Base-by-base conservation (phyloP, 768 basidiomycete genomes). In the Rhodotorula babjevae region DNA sequence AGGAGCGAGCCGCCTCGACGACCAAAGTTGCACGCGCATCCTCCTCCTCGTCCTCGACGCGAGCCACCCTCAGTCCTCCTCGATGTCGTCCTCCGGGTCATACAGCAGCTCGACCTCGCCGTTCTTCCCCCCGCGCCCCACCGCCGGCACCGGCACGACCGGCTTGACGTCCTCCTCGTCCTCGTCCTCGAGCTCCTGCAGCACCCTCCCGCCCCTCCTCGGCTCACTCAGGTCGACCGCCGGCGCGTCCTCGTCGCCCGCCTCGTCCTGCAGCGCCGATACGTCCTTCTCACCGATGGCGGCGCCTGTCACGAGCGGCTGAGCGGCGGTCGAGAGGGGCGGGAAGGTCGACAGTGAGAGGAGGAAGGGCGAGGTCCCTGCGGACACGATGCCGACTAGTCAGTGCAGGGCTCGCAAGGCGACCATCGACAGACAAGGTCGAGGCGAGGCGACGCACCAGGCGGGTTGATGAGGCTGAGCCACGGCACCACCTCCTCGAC, bases 291-390 rank as follows among this genome's bases (percentile, higher is more conserved):
- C 74, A 7, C 71, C 71, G n/a, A 72, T 36, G 3, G 68, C 47
- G 25, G n/a, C 65, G 16, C 74, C 71, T 8, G 62, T 50, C 46
- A 69, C 40, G 50, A 49, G 2, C 4, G 31, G 25, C 19, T 65
- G 46, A 14, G 36, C 33, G 10, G 58, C 29, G 18, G 10, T 27
- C 18, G n/a, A 27, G 18, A 75, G 50, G 0, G 74, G 74, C 1
- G 74, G 74, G 47, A 75, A 75, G 21, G 61, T 59, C 21, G 74
- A 71, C 44, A 75, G 68, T 19, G 72, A 68, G 66, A 65, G 27
- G n/a, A 69, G 46, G 59, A 75, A 75, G 8, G 63, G 47, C 55
- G 66, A 64, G 40, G 47, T 40, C 27, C 52, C 72, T 69, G 42
- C 11, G 12, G 36, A 1, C 19, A 27, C 25, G 6, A 23, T 15